These are phyloP conservation scores for Lactifluus piperatus DNA, from an alignment of 768 basidiomycete genomes.

Conservation along the genomic window DNA sequence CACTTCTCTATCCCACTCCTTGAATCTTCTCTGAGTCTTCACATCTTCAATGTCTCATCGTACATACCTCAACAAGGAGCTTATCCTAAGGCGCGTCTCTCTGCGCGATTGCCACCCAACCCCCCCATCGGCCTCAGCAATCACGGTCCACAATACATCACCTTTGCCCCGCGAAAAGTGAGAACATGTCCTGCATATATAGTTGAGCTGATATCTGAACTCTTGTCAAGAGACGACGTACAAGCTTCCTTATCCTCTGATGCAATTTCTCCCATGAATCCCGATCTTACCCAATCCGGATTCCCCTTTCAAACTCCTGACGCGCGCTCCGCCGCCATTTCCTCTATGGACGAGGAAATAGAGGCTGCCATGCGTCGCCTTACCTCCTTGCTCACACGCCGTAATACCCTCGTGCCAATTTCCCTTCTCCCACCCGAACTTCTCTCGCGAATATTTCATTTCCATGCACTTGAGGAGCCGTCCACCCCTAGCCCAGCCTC, in stretches of 20 bases:
- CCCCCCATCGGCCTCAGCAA: neutral
- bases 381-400: neutral
- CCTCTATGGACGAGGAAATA: neutral
- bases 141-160: neutral
- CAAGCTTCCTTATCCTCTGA: neutral
- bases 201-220: neutral
- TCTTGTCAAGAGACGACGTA: neutral
- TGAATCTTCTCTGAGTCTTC: neutral
- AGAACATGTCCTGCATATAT: neutral
- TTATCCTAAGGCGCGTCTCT: neutral
- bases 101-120: neutral
- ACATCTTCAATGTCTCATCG: neutral
- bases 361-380: neutral
- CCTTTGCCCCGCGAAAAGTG: neutral
- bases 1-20: too few species aligned
- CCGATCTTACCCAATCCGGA: neutral
- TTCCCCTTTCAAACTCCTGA: neutral
- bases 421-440: constrained; percentile 11
- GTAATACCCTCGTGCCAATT: constrained; percentile 4
- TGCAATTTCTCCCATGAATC: neutral
- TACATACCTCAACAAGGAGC: neutral
- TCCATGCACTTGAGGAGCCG: neutral
- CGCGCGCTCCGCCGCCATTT: neutral
- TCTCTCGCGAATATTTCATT: constrained; percentile 7
- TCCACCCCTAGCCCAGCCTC: neutral